Evolutionary conservation across 495 filamentous ascomycete species (phyloP), one percentile per base, ranked within the genome.

Genomic region (Penicillium fimorum): DNA sequence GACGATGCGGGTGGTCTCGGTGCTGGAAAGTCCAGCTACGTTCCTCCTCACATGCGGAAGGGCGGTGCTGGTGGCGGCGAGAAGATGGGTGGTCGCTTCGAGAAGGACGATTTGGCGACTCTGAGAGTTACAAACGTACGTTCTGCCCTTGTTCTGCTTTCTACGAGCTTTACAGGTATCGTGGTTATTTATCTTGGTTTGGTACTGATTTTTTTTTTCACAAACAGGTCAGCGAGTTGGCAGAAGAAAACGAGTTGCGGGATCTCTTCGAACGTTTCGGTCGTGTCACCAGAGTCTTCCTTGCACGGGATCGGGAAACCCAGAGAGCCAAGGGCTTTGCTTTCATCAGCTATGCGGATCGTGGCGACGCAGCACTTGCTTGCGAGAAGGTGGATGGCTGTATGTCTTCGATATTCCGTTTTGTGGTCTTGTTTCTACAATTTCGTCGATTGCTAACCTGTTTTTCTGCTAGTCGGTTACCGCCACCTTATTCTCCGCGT

Each of bases 231-330:
- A 95, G 90, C 62, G 94, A 98, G 72, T 89, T 97, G 79, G 95
- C 95, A 53, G 94, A 98, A 74, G 94, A 98, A 74, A 71, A 81
- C 59, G 94, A 98, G 69, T 80, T 98, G 50, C 88, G 94, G 65
- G 92, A 95, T 74, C 92, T 98, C 81, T 98, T 98, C 80, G 92
- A 96, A 76, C 84, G 94, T 41, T 96, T 94, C 73, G 94, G 94
- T 64, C 89, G 91, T 63, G 95, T 98, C 58, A 97, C 92, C 40
- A 86, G 92, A 69, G 95, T 98, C 45, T 98, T 97, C 81, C 73
- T 98, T 59, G 94, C 94, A 59, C 96, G 96, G 79, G 95, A 98
- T 75, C 80, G 94, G 69, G 95, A 97, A 47, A 97, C 95, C 33
- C 87, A 89, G 53, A 69, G 91, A 62, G 94, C 95, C 50, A 98